Base-by-base conservation (phyloP, 805 yeast species). In the Komagataella pastoris region DNA sequence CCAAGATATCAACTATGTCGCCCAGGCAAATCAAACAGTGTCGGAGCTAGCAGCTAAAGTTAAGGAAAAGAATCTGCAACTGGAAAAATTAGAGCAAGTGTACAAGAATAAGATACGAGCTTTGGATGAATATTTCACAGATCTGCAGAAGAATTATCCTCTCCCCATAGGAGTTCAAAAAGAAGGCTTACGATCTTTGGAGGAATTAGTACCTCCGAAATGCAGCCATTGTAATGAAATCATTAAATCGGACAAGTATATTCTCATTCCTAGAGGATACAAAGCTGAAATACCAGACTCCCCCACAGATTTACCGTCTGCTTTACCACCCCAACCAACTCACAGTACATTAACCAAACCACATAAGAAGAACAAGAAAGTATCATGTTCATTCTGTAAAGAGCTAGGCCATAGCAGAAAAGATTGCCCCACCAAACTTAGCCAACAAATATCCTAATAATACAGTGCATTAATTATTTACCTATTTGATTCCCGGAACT, bases 401-500 rank as follows among this genome's bases (percentile, higher is more conserved):
- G 14, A 30, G 6, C 40, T 10, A 30, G 40, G 40, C 3, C 40
- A 30, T 10, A 30, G 40, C 40, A 30, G 40, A 30, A 30, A n/a
- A 8, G 40, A 30, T 30, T 30, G 40, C 14, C 40, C 40, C 40
- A 8, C 2, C 4, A 30, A 30, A 30, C 40, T 30, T 14, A 14
- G 40, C 8, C 40, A 30, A 30, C 40, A 30, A 12, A 30, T 30
- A 10, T 30, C 40, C 40, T 30, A 30, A 12, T 47, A 30, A 36
- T 48, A 51, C 43, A 43, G 19, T 30, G 40, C 40, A 30, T 30
- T 30, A 10, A 30, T 30, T 54, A 65, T 53, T 66, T 63, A 48
- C 69, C 64, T 45, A 65, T 64, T 56, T 65, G 67, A 51, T 66
- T 68, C 46, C 70, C 70, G n/a, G 65, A 56, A 54, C 58, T 60